Evolutionary conservation across 2,329 filamentous ascomycete species (phyloP), one percentile per base, ranked within the genome.

Genomic region (Neopestalotiopsis sp.): DNA sequence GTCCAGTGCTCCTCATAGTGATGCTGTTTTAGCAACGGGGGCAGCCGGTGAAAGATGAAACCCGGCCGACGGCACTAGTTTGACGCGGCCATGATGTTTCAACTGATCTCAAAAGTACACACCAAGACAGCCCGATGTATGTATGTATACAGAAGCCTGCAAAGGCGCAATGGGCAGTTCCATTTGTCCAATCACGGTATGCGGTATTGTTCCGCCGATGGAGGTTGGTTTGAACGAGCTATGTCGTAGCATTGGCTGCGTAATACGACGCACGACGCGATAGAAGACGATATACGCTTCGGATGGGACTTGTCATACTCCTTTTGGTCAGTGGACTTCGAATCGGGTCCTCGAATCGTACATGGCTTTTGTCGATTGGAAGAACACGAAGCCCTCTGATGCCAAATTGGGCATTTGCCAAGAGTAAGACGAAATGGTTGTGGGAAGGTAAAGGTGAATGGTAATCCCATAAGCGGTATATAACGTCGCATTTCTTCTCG

Each of bases 11-110:
- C 30, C 24, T 14, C 17, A 30, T 20, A 30, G 24, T 24, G 30
- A 30, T 59, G 20, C 14, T 24, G 32, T 40, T 42, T 20, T 62
- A 20, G 20, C 12, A 62, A 62, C 32, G 59, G 32, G 34, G 34
- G n/a, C 57, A 59, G 57, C 30, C 59, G 59, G 30, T 28, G 17
- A 38, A 40, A 34, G n/a, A 34, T 62, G 59, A 62, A 62, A 62
- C 59, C 59, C 40, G 59, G 30, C 59, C 59, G 59, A 62, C 30
- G 59, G 32, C 59, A 62, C 59, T 62, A 62, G 30, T 62, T 40
- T 20, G 59, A 62, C 17, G 59, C 32, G 59, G 59, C 34, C 30
- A 30, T n/a, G 30, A 40, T 40, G 59, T 62, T 62, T 62, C 59
- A 62, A 62, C 30, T 34, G 14, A 62, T 40, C 30, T 62, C 59